Evolutionary conservation across 495 filamentous ascomycete species (phyloP).

Genomic region (Antarctomyces pellizariae): DNA sequence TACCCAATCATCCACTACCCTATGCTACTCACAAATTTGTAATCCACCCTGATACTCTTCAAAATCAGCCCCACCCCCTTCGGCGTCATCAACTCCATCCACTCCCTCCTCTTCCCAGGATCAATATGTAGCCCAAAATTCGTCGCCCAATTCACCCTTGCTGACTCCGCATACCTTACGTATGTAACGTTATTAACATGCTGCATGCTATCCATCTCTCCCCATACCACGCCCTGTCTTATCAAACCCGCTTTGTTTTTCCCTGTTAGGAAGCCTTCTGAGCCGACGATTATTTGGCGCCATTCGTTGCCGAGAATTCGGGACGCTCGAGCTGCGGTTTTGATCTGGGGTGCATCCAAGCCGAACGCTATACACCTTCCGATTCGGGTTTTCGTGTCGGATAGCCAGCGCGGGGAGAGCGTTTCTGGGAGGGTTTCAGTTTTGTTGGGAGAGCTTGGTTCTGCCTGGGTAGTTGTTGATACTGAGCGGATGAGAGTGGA

Average conservation of each 20-base stretch:
- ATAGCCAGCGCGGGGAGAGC: no score
- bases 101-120: slow-evolving; percentile 34
- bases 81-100: slow-evolving; percentile 46
- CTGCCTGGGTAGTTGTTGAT: no score
- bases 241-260: slow-evolving; percentile 39
- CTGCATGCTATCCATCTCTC: slow-evolving; percentile 57
- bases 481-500: no score
- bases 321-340: slow-evolving; percentile 36
- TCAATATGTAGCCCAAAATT: slow-evolving; percentile 54
- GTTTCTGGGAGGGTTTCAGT: no score
- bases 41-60: slow-evolving; percentile 60
- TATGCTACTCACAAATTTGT: slow-evolving; percentile 53
- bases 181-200: slow-evolving; percentile 86
- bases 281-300: slow-evolving; percentile 51
- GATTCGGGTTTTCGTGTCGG: slow-evolving; percentile 45
- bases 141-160: slow-evolving; percentile 58
- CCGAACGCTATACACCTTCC: slow-evolving; percentile 74
- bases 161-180: slow-evolving; percentile 64
- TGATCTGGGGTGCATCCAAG: slow-evolving; percentile 31
- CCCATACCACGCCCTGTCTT: slow-evolving; percentile 61
- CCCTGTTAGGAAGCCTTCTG: slow-evolving; percentile 59
- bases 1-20: not conserved
- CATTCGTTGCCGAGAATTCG: slow-evolving; percentile 44
- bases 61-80: slow-evolving; percentile 53
- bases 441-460: no score